phyloP scores from a whole-genome alignment of 129 eudicot genomes.

The Artemisia tridentata region DNA sequence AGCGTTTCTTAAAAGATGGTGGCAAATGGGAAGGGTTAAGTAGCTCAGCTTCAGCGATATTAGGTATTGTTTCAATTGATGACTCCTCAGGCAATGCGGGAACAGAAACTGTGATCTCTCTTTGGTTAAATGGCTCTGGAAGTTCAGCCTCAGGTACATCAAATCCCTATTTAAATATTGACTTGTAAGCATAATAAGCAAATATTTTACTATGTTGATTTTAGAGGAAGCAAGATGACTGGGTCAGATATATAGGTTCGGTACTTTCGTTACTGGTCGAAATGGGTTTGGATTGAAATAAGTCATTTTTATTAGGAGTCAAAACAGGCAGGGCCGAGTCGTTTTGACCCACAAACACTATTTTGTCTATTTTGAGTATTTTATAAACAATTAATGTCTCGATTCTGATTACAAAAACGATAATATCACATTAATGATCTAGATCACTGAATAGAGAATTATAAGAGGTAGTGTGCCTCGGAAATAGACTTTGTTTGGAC shows the following conservation, averaged over 20 bases:
- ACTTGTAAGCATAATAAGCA: conserved; percentile 10
- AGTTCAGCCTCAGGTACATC: conserved; percentile 74
- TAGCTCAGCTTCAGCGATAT: conserved; percentile 28
- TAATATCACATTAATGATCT: background rate
- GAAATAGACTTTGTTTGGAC: background rate
- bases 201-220: background rate
- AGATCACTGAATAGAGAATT: background rate
- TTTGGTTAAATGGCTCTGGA: conserved; percentile 58
- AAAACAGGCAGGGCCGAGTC: background rate
- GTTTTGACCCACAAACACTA: background rate
- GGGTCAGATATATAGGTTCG: background rate
- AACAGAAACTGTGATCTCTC: conserved; percentile 12
- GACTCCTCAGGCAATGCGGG: conserved; percentile 19
- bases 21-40: conserved; percentile 45
- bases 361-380: background rate
- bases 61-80: conserved; percentile 15
- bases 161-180: conserved; percentile 35
- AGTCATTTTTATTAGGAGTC: background rate
- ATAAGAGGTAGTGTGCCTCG: background rate
- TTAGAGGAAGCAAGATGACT: background rate
- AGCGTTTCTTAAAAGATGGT: conserved; percentile 44
- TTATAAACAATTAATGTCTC: background rate
- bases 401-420: background rate
- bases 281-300: background rate
- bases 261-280: background rate